Evolutionary conservation across 257 asterid species (phyloP).

Genomic region (Solanum okadae): DNA sequence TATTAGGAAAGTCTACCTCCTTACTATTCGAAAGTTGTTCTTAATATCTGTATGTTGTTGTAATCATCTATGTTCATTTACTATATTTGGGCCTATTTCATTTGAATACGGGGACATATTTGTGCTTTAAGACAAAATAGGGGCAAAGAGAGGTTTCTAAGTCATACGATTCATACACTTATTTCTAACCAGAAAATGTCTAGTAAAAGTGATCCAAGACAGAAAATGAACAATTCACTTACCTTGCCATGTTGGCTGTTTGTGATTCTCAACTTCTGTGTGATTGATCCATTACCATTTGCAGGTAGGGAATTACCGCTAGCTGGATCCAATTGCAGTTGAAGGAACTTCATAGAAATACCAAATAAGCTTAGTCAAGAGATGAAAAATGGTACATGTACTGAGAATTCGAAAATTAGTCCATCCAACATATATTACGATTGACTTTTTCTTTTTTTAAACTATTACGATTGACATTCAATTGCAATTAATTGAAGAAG

Average conservation of each 20-base stretch:
- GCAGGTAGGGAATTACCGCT: conserved; percentile 74
- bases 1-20: neutral
- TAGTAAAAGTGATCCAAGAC: neutral
- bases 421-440: neutral
- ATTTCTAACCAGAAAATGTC: neutral
- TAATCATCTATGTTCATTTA: neutral
- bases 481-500: neutral
- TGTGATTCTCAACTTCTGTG: conserved; percentile 68
- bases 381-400: neutral
- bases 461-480: neutral
- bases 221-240: neutral
- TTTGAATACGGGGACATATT: neutral
- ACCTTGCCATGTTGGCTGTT: conserved; percentile 97
- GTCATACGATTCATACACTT: neutral
- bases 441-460: neutral
- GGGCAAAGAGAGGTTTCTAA: neutral
- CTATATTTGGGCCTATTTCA: neutral
- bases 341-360: conserved; percentile 63
- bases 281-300: conserved; percentile 52
- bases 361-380: neutral
- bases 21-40: neutral
- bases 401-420: neutral
- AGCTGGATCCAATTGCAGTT: conserved; percentile 92
- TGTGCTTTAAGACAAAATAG: neutral
- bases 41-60: neutral